Base-by-base conservation (phyloP, 2,329 filamentous ascomycete genomes). In the Clarireedia hainanense region DNA sequence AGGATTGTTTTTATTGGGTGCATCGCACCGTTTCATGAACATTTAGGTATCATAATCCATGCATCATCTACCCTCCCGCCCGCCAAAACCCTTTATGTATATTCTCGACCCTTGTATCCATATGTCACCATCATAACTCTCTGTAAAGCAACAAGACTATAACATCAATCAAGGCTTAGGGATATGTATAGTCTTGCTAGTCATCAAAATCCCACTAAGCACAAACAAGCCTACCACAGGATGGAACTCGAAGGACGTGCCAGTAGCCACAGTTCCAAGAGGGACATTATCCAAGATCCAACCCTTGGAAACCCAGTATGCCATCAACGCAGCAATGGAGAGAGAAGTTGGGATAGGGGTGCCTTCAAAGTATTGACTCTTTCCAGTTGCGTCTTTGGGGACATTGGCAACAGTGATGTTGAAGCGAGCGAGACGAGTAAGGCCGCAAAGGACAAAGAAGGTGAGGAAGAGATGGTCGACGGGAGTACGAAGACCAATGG, bases 351-450 rank as follows among this genome's bases (percentile, higher is more conserved):
- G 94, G 66, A 97, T 96, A 1, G 94, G 94, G 0, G 92, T 95
- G 65, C 94, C 94, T 74, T 99, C 94, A 65, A 99, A 99, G 75
- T 95, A 99, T 68, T 88, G 82, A 58, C 88, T 90, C 76, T 99
- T 99, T 64, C 94, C 94, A 0, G 81, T 83, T 49, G 84, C 86
- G 70, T 99, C 94, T 74, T 97, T 96, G 60, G 94, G 94, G 12
- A 99, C 81, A 64, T 86, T 84, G 37, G 85, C 80, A 39, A 94
- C 91, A 10, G 94, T 97, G 51, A 99, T 94, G 72, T 99, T 99
- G 84, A 99, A 99, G 62, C 94, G 88, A 47, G 94, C 94, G 10
- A 99, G 83, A 50, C 94, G 86, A 2, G 91, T 95, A 47, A 99
- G 83, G 56, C 94, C 94, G 73, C 90, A 95, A 51, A 99, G 87